Percentiles rank a stretch among this genome's conserved stretches.
These are phyloP conservation scores for Coemansia guatemalensis DNA, from an alignment of 192 early-diverging fungal species.

Conservation along the genomic window DNA sequence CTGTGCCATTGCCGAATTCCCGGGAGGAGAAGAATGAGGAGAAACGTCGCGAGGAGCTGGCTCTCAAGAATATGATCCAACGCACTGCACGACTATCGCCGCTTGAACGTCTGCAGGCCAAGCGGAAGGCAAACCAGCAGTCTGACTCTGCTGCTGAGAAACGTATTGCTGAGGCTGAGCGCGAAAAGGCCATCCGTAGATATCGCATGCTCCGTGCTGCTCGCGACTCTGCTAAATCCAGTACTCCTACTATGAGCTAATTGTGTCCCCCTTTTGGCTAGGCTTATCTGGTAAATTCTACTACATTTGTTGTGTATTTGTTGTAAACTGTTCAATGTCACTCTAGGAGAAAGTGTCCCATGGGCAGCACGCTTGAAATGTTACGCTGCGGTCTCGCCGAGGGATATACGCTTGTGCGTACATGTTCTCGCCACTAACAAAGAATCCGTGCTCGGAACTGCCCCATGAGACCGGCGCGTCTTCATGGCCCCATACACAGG, in stretches of 20 bases:
- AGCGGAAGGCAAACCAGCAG: constrained; percentile 33
- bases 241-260: not conserved
- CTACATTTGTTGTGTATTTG: not conserved
- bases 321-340: not conserved
- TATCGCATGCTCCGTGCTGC: constrained; percentile 48
- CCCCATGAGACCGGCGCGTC: constrained; percentile 45
- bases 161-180: constrained; percentile 46
- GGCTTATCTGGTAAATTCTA: not conserved
- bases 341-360: constrained; percentile 44
- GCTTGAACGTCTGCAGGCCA: constrained; percentile 48
- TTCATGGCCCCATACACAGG: constrained; percentile 51
- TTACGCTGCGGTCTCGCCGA: constrained; percentile 12
- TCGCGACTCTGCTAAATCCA: constrained; percentile 11
- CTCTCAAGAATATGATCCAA: constrained; percentile 49
- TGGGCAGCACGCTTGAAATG: constrained; percentile 46
- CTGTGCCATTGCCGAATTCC: constrained; percentile 40
- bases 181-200: constrained; percentile 43
- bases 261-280: not conserved
- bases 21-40: constrained; percentile 23
- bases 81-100: constrained; percentile 41
- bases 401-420: constrained; percentile 32
- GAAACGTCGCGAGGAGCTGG: constrained; percentile 35
- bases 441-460: constrained; percentile 28
- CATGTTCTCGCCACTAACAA: constrained; percentile 43
- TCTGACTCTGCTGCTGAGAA: constrained; percentile 47